A percentile compares a stretch with the other conserved stretches of the same genome.
Evolutionary conservation across 2,329 filamentous ascomycete genomes (phyloP).

Genomic region (Hypocreales sp.): DNA sequence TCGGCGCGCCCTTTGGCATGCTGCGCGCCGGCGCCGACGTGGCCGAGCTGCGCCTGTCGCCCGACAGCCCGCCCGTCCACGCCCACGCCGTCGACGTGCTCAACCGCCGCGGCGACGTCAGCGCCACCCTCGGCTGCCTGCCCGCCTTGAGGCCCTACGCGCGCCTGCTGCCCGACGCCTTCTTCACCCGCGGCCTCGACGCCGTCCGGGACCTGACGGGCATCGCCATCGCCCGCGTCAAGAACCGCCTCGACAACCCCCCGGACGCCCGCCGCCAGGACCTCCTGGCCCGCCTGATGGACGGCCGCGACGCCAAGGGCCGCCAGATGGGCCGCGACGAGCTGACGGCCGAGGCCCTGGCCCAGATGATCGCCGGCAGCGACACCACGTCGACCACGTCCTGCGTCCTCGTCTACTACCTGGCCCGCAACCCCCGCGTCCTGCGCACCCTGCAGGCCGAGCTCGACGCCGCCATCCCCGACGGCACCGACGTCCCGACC

Average conservation of each 20-base stretch:
- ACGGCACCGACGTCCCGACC: conserved; percentile 44
- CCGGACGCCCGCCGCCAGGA: conserved; percentile 55
- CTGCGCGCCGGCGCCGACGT: conserved; percentile 59
- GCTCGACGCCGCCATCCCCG: conserved; percentile 55
- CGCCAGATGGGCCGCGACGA: conserved; percentile 62
- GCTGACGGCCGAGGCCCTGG: conserved; percentile 76
- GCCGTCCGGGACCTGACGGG: conserved; percentile 72
- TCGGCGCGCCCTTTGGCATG: conserved; percentile 47
- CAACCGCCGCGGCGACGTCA: conserved; percentile 78
- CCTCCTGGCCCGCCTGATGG: conserved; percentile 69
- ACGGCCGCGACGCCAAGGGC: conserved; percentile 69
- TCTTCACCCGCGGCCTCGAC: conserved; percentile 59
- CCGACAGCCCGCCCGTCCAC: conserved; percentile 47
- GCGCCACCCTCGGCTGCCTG: conserved; percentile 59
- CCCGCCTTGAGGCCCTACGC: conserved; percentile 67
- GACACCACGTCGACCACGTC: conserved; percentile 70
- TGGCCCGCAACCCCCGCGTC: conserved; percentile 52
- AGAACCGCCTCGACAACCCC: conserved; percentile 55
- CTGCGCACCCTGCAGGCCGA: conserved; percentile 58
- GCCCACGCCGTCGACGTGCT: conserved; percentile 75
- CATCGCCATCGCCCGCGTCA: conserved; percentile 74
- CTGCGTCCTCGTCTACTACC: conserved; percentile 72
- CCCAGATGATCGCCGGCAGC: conserved; percentile 69
- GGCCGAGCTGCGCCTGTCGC: conserved; percentile 52
- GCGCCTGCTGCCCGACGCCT: conserved; percentile 64